Percentiles rank a stretch among this genome's conserved stretches.
phyloP scores from a whole-genome alignment of 2,329 filamentous ascomycete species.

The Arthrobotrys sphaeroides region DNA sequence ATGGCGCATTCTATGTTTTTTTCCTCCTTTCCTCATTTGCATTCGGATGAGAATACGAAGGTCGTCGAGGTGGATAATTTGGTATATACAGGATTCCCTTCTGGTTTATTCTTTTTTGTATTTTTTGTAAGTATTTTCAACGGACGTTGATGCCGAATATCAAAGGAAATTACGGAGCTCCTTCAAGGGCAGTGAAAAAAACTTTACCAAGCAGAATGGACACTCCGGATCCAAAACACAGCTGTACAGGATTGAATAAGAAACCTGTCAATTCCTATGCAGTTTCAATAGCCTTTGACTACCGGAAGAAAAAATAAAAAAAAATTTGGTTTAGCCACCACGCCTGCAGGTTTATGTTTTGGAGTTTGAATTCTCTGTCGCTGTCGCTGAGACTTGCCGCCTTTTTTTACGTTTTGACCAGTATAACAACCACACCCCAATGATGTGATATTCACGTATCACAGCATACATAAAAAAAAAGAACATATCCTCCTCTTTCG shows the following conservation, averaged over 20 bases:
- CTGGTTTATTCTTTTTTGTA: background rate
- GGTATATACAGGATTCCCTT: too few species aligned
- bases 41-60: background rate
- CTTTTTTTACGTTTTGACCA: too few species aligned
- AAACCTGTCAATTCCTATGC: too few species aligned
- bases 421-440: background rate
- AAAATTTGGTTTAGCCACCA: too few species aligned
- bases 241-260: too few species aligned
- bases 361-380: too few species aligned
- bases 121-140: background rate
- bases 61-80: background rate
- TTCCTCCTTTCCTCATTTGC: background rate
- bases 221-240: background rate
- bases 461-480: slow-evolving; percentile 4
- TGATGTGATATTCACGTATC: slow-evolving; percentile 29
- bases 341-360: too few species aligned
- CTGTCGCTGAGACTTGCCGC: too few species aligned
- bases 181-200: slow-evolving; percentile 1
- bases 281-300: too few species aligned
- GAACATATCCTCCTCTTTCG: background rate
- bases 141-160: slow-evolving; percentile 15
- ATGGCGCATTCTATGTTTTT: background rate
- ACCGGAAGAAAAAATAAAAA: too few species aligned
- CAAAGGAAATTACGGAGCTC: slow-evolving; percentile 12
- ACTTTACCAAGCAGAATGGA: background rate